A percentile compares a stretch with the other conserved stretches of the same genome.
Conservation (phyloP, 1,284 basidiomycete species). For the Apiotrichum mycotoxinovorans region DNA sequence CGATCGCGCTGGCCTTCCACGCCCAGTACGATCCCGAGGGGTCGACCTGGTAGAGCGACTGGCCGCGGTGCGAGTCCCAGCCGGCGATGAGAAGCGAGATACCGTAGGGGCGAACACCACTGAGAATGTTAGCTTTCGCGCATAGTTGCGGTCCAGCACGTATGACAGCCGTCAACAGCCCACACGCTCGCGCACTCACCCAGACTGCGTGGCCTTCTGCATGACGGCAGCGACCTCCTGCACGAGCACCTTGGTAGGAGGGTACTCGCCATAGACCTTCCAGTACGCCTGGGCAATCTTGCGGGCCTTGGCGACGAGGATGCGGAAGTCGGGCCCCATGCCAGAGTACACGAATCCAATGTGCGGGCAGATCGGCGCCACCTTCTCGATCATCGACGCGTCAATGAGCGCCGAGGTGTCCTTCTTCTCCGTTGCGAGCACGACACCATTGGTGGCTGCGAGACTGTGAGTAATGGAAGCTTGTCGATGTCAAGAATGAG, state of each 20-base stretch:
- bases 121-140: slow-evolving; percentile 45
- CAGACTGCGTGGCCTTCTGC: slow-evolving; percentile 98
- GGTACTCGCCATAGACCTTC: slow-evolving; percentile 99
- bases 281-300: slow-evolving; percentile 99
- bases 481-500: too few relatives aligned
- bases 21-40: slow-evolving; percentile 99
- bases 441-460: slow-evolving; percentile 93
- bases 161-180: neutral
- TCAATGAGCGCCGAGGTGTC: slow-evolving; percentile 95
- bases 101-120: slow-evolving; percentile 96
- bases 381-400: slow-evolving; percentile 95
- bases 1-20: slow-evolving; percentile 99
- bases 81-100: slow-evolving; percentile 95
- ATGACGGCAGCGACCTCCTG: slow-evolving; percentile 97
- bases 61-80: slow-evolving; percentile 87
- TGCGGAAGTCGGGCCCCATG: slow-evolving; percentile 98
- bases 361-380: slow-evolving; percentile 93
- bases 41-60: slow-evolving; percentile 95
- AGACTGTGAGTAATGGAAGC: slow-evolving; percentile 1
- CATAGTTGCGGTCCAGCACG: too few relatives aligned
- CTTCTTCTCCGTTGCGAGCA: slow-evolving; percentile 99
- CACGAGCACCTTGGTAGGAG: slow-evolving; percentile 92
- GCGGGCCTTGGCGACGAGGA: slow-evolving; percentile 87
- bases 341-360: slow-evolving; percentile 99
- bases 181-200: slow-evolving; percentile 57